Base-by-base conservation (phyloP, 73 alveolate species). In the Symbiodinium natans region DNA sequence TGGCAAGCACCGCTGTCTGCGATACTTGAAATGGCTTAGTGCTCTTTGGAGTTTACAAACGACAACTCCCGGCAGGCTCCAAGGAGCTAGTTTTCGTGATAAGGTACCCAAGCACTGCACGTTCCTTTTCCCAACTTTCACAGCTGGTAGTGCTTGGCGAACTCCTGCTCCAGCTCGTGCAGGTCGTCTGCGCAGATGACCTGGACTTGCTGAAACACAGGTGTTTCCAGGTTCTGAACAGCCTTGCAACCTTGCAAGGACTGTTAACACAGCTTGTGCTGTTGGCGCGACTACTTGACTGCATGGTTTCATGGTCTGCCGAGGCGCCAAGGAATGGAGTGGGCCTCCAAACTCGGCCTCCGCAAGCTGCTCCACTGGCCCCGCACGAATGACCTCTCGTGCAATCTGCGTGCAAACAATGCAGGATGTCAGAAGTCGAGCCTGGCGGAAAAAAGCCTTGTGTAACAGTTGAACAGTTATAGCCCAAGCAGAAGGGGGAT, bases 121-220 rank as follows among this genome's bases (percentile, higher is more conserved):
- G 31, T 13, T 23, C 80, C 80, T 29, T 63, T 27, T 63, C 27
- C 3, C 25, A 25, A 21, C 33, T 29, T 63, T 63, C 80, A 63
- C 29, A 63, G 80, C 38, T 63, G 75, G 23, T 90, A 90, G 52
- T 68, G 80, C 29, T 92, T 46, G 33, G 77, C 92, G n/a, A 92
- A 77, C 98, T 92, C 98, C 54, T 77, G 92, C 77, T 92, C 98
- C 42, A 92, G 83, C 98, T 92, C 98, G 73, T 92, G 98, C 33
- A 92, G 71, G 68, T 92, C 98, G n/a, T 92, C 98, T 34, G 98
- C 98, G 68, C 98, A 92, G 43, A 92, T 92, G 63, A 92, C 97
- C 97, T 90, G 21, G 33, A 36, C 33, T 0, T 63, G 71, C 71
- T 52, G 85, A 33, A 10, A 2, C 48, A 75, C 82, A 48, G 23